Evolutionary conservation across 345 rosid species (phyloP).

Genomic region (Odontarrhena argentea): DNA sequence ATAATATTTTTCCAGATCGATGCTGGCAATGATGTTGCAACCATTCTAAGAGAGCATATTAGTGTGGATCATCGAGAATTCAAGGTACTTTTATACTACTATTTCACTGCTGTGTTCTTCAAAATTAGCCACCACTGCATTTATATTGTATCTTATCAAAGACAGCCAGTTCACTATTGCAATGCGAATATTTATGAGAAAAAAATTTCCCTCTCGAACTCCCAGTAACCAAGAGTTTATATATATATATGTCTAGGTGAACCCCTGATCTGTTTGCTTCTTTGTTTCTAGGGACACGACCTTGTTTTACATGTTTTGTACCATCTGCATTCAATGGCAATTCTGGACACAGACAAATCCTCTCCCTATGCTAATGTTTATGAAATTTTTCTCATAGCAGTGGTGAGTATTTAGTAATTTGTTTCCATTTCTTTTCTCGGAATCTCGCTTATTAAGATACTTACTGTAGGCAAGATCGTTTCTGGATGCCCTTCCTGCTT

Average conservation of each 20-base stretch:
- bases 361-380: conserved; percentile 59
- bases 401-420: conserved; percentile 58
- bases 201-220: conserved; percentile 19
- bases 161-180: conserved; percentile 12
- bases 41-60: conserved; percentile 70
- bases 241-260: conserved; percentile 14
- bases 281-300: conserved; percentile 77
- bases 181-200: conserved; percentile 15
- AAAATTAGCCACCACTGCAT: conserved; percentile 13
- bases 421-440: conserved; percentile 28
- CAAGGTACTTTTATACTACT: conserved; percentile 56
- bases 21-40: conserved; percentile 66
- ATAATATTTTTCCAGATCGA: conserved; percentile 58
- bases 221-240: conserved; percentile 19
- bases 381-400: conserved; percentile 77
- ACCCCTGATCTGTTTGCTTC: conserved; percentile 30
- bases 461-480: conserved; percentile 78
- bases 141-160: no score
- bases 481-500: conserved; percentile 83
- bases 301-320: conserved; percentile 80
- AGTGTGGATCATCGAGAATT: conserved; percentile 67
- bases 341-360: conserved; percentile 49
- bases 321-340: conserved; percentile 68
- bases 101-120: conserved; percentile 24
- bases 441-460: conserved; percentile 37